Conservation (phyloP, 805 yeast species). For the Metschnikowia drakensbergensis region DNA sequence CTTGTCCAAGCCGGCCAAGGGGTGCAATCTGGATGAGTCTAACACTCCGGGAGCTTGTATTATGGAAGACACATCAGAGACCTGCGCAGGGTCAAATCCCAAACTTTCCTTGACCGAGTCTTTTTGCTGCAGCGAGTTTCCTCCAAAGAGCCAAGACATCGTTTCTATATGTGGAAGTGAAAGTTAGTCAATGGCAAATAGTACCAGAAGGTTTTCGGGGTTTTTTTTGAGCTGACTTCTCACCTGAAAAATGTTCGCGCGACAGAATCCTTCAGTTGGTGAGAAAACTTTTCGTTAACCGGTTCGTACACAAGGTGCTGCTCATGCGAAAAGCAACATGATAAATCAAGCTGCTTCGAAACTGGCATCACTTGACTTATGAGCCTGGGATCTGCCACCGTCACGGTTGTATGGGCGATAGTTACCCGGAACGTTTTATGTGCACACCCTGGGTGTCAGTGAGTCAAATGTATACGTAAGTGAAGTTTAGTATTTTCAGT, state of each 20-base stretch:
- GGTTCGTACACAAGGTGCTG: background rate
- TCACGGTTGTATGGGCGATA: background rate
- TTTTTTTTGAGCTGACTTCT: conserved; percentile 4
- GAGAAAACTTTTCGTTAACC: conserved; percentile 1
- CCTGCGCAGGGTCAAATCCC: conserved; percentile 65
- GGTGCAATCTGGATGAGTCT: conserved; percentile 76
- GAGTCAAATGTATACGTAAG: background rate
- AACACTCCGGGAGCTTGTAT: conserved; percentile 58
- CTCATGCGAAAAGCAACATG: background rate
- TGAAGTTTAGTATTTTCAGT: background rate
- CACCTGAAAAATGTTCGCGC: conserved; percentile 6
- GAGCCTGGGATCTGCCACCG: background rate
- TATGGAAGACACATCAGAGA: conserved; percentile 59
- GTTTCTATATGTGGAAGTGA: background rate
- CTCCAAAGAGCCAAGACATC: conserved; percentile 54
- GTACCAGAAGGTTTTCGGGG: conserved; percentile 2
- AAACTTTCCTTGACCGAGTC: conserved; percentile 31
- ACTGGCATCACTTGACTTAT: no score
- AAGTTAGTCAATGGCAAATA: background rate
- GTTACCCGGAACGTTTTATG: background rate
- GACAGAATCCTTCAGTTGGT: background rate
- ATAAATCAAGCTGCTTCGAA: no score
- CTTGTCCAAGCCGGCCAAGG: conserved; percentile 86
- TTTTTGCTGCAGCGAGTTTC: conserved; percentile 20
- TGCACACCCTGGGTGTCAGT: background rate